phyloP scores from a whole-genome alignment of 1,284 basidiomycete species.

The Tylopilus orsonianus region DNA sequence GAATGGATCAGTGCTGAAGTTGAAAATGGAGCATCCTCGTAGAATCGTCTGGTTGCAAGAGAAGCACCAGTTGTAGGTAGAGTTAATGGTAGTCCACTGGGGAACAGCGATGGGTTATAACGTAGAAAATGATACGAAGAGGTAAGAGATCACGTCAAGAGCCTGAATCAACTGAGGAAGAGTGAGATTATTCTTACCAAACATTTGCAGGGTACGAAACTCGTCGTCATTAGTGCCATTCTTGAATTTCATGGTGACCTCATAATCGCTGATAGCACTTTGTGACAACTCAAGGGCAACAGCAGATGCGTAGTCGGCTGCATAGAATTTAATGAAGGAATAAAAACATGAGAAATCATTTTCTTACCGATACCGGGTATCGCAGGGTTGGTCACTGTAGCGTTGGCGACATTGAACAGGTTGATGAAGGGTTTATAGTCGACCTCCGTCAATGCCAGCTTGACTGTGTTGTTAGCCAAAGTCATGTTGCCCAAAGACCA shows the following conservation, averaged over 20 bases:
- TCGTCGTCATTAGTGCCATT: slow-evolving; percentile 43
- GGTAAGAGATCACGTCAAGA: slow-evolving; percentile 32
- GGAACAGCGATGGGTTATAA: not conserved
- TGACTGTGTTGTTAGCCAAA: slow-evolving; percentile 40
- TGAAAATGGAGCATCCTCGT: slow-evolving; percentile 35
- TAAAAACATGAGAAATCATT: not conserved
- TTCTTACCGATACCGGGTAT: slow-evolving; percentile 38
- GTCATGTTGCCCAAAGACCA: slow-evolving; percentile 42
- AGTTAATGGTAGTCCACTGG: slow-evolving; percentile 31
- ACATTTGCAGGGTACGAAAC: slow-evolving; percentile 30
- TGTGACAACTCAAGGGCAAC: slow-evolving; percentile 45
- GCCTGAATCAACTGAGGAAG: slow-evolving; percentile 35
- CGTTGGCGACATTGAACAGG: slow-evolving; percentile 47
- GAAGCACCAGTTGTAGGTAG: slow-evolving; percentile 34
- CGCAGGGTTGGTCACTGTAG: slow-evolving; percentile 34
- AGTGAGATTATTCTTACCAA: slow-evolving; percentile 31
- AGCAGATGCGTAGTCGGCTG: slow-evolving; percentile 50
- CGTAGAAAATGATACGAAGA: not conserved
- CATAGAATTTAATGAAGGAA: slow-evolving; percentile 1
- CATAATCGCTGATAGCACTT: slow-evolving; percentile 19
- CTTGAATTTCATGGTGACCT: slow-evolving; percentile 46
- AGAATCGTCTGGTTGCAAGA: slow-evolving; percentile 35
- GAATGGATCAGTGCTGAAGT: slow-evolving; percentile 35
- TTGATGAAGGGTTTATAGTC: slow-evolving; percentile 57
- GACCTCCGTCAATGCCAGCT: slow-evolving; percentile 42